Evolutionary conservation across 2,329 filamentous ascomycete genomes (phyloP).

Genomic region (Epichloe sp.): DNA sequence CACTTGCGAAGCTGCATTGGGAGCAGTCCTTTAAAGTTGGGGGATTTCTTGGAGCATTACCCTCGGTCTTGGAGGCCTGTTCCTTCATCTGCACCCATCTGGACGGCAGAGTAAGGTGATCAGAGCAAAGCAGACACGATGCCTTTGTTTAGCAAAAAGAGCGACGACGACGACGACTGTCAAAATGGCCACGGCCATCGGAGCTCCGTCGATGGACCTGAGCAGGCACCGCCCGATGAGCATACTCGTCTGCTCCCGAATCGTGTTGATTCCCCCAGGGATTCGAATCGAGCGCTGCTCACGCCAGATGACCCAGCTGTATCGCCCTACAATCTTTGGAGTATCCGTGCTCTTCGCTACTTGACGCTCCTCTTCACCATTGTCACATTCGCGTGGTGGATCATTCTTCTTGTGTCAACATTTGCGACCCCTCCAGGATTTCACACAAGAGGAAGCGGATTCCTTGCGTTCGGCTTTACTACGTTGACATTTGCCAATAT

Average conservation of each 20-base stretch:
- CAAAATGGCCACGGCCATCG: conserved; percentile 7
- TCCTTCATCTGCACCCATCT: neutral
- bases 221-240: conserved; percentile 29
- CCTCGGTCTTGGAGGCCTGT: neutral
- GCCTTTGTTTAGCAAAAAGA: conserved; percentile 22
- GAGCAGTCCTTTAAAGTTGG: neutral
- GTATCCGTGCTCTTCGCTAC: conserved; percentile 66
- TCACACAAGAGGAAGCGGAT: conserved; percentile 78
- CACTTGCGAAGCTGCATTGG: neutral
- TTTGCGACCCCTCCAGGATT: conserved; percentile 86
- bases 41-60: neutral
- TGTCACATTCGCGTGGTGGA: conserved; percentile 83
- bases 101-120: neutral
- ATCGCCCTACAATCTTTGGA: conserved; percentile 91
- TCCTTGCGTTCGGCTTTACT: conserved; percentile 76
- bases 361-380: conserved; percentile 64
- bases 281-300: conserved; percentile 28
- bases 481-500: conserved; percentile 67
- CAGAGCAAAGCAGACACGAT: conserved; percentile 10
- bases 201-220: conserved; percentile 12
- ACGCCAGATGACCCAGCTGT: conserved; percentile 38
- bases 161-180: conserved; percentile 12
- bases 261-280: conserved; percentile 39
- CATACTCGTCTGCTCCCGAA: conserved; percentile 57
- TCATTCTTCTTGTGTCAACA: conserved; percentile 70